Evolutionary conservation across 106 monocot genomes (phyloP).

Genomic region (Dendrobium nobile): DNA sequence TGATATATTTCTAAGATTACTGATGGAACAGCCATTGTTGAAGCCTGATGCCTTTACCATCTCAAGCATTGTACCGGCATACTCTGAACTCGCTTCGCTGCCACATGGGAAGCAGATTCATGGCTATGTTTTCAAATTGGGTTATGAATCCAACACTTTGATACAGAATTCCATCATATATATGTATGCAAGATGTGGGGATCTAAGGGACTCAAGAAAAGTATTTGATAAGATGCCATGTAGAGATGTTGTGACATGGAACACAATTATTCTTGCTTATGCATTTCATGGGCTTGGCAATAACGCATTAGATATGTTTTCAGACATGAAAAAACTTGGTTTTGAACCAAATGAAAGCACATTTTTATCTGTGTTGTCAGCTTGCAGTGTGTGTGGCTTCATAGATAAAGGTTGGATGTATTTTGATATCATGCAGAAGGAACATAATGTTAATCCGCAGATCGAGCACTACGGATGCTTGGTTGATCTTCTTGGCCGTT

Average conservation of each 20-base stretch:
- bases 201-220: constrained; percentile 33
- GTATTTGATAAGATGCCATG: constrained; percentile 40
- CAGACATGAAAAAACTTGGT: constrained; percentile 38
- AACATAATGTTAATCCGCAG: constrained; percentile 39
- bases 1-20: constrained; percentile 34
- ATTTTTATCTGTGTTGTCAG: constrained; percentile 67
- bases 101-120: constrained; percentile 66
- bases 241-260: constrained; percentile 62
- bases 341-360: constrained; percentile 50
- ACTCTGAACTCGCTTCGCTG: constrained; percentile 35
- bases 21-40: constrained; percentile 10
- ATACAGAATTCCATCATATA: constrained; percentile 49
- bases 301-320: constrained; percentile 50
- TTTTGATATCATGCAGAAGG: constrained; percentile 54
- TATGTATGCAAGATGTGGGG: constrained; percentile 78
- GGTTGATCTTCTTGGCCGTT: constrained; percentile 73
- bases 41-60: constrained; percentile 67
- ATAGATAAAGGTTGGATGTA: constrained; percentile 57
- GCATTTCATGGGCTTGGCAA: constrained; percentile 69
- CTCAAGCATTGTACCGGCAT: constrained; percentile 52
- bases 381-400: constrained; percentile 72
- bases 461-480: constrained; percentile 94
- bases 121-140: constrained; percentile 37
- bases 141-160: constrained; percentile 20
- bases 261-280: constrained; percentile 75